Conservation (phyloP, 768 basidiomycete genomes). For the Tulasnella sp. region DNA sequence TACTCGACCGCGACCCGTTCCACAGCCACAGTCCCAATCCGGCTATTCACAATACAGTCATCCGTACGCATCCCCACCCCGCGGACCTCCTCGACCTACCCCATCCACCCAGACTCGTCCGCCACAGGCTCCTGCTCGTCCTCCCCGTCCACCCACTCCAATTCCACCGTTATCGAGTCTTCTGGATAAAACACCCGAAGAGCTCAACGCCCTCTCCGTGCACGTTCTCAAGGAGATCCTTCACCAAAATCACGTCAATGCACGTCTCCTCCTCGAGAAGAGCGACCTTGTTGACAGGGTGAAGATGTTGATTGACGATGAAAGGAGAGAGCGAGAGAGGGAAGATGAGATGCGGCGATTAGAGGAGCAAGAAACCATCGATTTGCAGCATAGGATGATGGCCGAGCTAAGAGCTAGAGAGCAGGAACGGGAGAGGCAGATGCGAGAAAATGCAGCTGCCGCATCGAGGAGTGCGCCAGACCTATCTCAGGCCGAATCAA, state of each 20-base stretch:
- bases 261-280: slow-evolving; percentile 72
- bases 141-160: slow-evolving; percentile 35
- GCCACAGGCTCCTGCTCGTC: slow-evolving; percentile 30
- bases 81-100: slow-evolving; percentile 24
- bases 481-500: background rate
- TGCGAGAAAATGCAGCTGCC: background rate
- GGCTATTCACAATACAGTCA: background rate
- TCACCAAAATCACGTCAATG: slow-evolving; percentile 55
- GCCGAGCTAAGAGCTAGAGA: slow-evolving; percentile 16
- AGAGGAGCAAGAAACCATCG: slow-evolving; percentile 26
- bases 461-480: background rate
- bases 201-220: slow-evolving; percentile 57
- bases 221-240: slow-evolving; percentile 68
- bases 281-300: slow-evolving; percentile 72
- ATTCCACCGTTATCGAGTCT: slow-evolving; percentile 61
- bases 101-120: slow-evolving; percentile 30
- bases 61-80: slow-evolving; percentile 13
- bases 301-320: slow-evolving; percentile 52
- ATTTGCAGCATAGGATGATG: slow-evolving; percentile 24
- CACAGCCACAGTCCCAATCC: slow-evolving; percentile 23
- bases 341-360: slow-evolving; percentile 40
- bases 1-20: slow-evolving; percentile 8
- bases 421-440: background rate
- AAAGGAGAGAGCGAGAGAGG: slow-evolving; percentile 47
- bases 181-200: slow-evolving; percentile 50